phyloP scores from a whole-genome alignment of 176 grass and related monocot genomes.

The Triticum aestivum region IWGSC_CS_RefSeq_v2.1 NC_057797.1:84920622-84921121 shows the following conservation, averaged over 20 bases:
- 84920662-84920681: background rate
- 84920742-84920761: background rate
- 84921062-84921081: background rate
- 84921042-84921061: background rate
- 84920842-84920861: background rate
- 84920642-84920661: background rate
- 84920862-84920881: slow-evolving; percentile 59
- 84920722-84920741: background rate
- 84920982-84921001: slow-evolving; percentile 46
- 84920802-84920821: slow-evolving; percentile 4
- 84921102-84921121: too few species aligned
- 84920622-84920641: background rate
- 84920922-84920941: slow-evolving; percentile 41
- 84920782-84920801: background rate
- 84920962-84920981: slow-evolving; percentile 60
- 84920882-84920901: slow-evolving; percentile 51
- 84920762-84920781: background rate
- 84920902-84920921: slow-evolving; percentile 57
- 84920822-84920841: slow-evolving; percentile 54
- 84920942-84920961: slow-evolving; percentile 41
- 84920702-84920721: background rate
- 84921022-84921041: background rate
- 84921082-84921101: background rate
- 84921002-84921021: background rate
- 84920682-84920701: background rate